phyloP scores from a whole-genome alignment of 306 rosid genomes.

The Prunus mira region DNA sequence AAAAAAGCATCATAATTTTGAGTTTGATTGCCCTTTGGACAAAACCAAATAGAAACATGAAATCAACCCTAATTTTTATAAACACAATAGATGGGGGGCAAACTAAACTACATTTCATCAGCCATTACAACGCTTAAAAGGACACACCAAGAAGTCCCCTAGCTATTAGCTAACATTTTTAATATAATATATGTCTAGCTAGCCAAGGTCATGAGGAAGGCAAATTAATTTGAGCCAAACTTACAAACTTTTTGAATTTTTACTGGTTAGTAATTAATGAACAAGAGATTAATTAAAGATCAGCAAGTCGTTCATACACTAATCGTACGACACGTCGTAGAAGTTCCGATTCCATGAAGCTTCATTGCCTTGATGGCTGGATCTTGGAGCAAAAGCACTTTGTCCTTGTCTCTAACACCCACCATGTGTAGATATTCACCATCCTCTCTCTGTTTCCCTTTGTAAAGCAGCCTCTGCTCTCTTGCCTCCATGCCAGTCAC shows the following conservation, averaged over 20 bases:
- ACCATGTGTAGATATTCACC: constrained; percentile 85
- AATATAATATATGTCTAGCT: not conserved
- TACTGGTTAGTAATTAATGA: constrained; percentile 1
- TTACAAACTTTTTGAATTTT: not conserved
- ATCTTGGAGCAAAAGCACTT: constrained; percentile 76
- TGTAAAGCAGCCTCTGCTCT: constrained; percentile 86
- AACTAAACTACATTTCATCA: not conserved
- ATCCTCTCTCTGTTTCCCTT: constrained; percentile 89
- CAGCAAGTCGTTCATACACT: constrained; percentile 35
- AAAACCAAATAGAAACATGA: not conserved
- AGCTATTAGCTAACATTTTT: not conserved
- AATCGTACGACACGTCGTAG: constrained; percentile 44
- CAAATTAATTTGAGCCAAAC: not conserved
- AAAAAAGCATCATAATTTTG: not conserved
- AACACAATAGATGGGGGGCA: not conserved
- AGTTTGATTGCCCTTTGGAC: not conserved
- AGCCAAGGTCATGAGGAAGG: not conserved
- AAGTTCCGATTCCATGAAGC: constrained; percentile 39
- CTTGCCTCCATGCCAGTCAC: constrained; percentile 66
- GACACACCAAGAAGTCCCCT: not conserved
- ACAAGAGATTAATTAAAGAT: not conserved
- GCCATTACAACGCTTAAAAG: not conserved
- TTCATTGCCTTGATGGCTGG: constrained; percentile 85
- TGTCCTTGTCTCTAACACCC: constrained; percentile 90
- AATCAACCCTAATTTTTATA: not conserved